Evolutionary conservation across 2,329 filamentous ascomycete species (phyloP).

Genomic region (Magnaporthales sp.): DNA sequence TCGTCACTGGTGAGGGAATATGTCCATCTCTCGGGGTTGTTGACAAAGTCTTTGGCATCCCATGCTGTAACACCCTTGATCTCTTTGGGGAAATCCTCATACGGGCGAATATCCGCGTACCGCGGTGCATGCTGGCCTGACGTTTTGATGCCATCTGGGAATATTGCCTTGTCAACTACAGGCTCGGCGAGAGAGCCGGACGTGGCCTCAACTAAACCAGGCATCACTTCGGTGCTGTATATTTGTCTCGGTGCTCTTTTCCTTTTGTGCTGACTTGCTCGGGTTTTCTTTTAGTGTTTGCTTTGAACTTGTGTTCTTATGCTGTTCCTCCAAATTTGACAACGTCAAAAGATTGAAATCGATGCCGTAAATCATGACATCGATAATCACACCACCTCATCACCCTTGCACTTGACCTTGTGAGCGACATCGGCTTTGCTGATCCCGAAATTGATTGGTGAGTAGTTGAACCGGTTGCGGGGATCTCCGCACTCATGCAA

Average conservation of each 20-base stretch:
- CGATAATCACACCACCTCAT: background rate
- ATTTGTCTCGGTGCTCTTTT: background rate
- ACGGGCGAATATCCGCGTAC: conserved; percentile 54
- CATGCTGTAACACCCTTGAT: conserved; percentile 68
- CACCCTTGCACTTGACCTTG: background rate
- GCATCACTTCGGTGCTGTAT: background rate
- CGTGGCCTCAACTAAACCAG: background rate
- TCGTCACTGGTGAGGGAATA: conserved; percentile 60
- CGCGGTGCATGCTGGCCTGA: conserved; percentile 65
- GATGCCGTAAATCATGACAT: background rate
- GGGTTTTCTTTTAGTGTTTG: background rate
- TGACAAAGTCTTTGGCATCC: conserved; percentile 54
- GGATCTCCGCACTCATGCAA: background rate
- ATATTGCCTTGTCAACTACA: conserved; percentile 26
- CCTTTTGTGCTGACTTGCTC: background rate
- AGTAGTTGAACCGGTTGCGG: background rate
- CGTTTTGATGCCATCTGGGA: conserved; percentile 39
- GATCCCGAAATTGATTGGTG: background rate
- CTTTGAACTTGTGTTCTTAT: background rate
- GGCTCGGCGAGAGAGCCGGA: conserved; percentile 14
- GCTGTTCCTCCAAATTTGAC: background rate
- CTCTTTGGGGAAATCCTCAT: conserved; percentile 59
- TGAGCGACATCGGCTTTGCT: background rate
- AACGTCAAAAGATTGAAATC: background rate
- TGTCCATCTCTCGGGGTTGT: conserved; percentile 61